Evolutionary conservation across 2,329 filamentous ascomycete genomes (phyloP).

Genomic region (Xylaria sp.): DNA sequence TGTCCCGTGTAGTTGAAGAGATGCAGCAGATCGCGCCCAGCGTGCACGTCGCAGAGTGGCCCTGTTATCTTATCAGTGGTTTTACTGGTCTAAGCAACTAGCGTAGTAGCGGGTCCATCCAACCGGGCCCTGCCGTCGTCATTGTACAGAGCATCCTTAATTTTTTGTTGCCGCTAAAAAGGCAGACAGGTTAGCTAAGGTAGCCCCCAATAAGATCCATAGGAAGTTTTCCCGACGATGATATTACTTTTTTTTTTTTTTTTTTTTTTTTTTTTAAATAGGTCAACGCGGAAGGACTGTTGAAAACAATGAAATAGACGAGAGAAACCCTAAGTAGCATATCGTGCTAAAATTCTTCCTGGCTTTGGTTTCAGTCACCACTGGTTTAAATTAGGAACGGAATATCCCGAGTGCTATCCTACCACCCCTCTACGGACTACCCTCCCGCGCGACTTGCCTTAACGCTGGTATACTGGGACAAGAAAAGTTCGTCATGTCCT

Average conservation of each 20-base stretch:
- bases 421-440: conserved; percentile 3
- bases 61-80: conserved; percentile 31
- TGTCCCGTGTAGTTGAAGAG: neutral
- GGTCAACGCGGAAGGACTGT: neutral
- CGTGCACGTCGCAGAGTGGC: neutral
- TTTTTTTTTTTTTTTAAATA: too few relatives aligned
- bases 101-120: conserved; percentile 1
- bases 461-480: neutral
- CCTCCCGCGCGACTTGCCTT: neutral
- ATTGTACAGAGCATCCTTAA: conserved; percentile 30
- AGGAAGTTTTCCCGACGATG: too few relatives aligned
- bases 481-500: conserved; percentile 42
- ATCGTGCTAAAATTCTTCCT: neutral
- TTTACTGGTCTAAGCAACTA: neutral
- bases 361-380: neutral
- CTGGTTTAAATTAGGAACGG: neutral
- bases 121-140: conserved; percentile 23
- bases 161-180: conserved; percentile 15
- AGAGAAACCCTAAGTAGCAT: neutral
- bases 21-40: too few relatives aligned
- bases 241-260: too few relatives aligned
- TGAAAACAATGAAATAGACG: neutral
- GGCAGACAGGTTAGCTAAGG: neutral
- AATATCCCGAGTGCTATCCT: neutral
- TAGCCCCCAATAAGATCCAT: too few relatives aligned